Evolutionary conservation across 305 asterid species (phyloP).

Genomic region (Fraxinus sp.): DNA sequence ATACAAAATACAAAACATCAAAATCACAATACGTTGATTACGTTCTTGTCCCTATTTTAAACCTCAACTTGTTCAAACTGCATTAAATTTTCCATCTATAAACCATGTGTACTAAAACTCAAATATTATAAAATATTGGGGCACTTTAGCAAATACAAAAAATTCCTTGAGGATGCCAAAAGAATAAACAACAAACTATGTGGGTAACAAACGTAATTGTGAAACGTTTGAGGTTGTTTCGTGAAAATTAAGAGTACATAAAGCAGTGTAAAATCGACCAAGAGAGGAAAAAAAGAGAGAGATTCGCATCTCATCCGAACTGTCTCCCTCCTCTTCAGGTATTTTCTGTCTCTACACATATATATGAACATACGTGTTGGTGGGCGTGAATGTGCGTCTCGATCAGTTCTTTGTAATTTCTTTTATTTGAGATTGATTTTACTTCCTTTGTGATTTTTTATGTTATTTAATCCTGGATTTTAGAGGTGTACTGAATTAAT

Average conservation of each 20-base stretch:
- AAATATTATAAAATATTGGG: neutral
- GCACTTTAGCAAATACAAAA: neutral
- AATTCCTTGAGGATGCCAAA: neutral
- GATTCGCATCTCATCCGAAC: conserved; percentile 31
- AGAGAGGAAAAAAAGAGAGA: conserved; percentile 4
- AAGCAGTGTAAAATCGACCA: neutral
- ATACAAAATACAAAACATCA: neutral
- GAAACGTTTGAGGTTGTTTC: neutral
- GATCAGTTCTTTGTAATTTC: neutral
- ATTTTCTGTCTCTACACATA: conserved; percentile 10
- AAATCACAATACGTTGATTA: neutral
- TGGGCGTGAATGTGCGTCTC: neutral
- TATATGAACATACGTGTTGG: neutral
- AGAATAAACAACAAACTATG: neutral
- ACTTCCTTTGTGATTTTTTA: neutral
- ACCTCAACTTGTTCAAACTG: neutral
- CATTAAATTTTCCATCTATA: neutral
- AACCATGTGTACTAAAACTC: neutral
- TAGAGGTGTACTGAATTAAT: neutral
- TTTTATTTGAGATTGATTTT: conserved; percentile 24
- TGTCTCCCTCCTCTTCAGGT: conserved; percentile 26
- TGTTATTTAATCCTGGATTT: neutral
- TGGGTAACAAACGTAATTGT: neutral
- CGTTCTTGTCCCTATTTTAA: neutral
- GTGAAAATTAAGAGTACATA: neutral